Evolutionary conservation across 176 grass and related monocot species (phyloP), one percentile per base, ranked within the genome.

Genomic region (Areca catechu): DNA sequence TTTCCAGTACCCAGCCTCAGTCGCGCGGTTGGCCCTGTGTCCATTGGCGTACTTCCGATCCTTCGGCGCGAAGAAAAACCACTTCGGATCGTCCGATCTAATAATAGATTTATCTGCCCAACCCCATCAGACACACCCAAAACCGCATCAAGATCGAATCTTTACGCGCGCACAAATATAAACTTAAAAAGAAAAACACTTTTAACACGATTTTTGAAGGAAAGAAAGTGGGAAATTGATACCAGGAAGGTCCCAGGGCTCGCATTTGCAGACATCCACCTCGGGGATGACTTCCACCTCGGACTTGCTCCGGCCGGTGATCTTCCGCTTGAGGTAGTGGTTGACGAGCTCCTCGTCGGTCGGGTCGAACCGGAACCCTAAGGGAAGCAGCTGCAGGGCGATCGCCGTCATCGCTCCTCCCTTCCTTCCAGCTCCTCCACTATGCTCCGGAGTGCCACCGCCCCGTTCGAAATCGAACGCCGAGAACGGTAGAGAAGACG

Each of bases 231-330:
- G 19, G n/a, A 27, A 23, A 22, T 7, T 4, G 7, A 22, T 71
- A 97, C 93, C 87, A 16, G 93, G 93, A 59, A 98, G 81, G 57
- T 98, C 93, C 93, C 93, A 98, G 0, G 93, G 93, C 66, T 98
- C 93, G 80, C 93, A 92, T 87, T 98, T 98, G 93, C 93, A 98
- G 23, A 98, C 81, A 56, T 98, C 93, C 56, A 98, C 82, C 83
- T 98, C 93, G 19, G 81, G 81, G 24, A 98, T 92, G 51, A 98
- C 87, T 73, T 98, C 78, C 69, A 48, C 50, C 65, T 91, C 93
- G 53, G 49, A 49, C 49, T 54, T 76, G 73, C 88, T 88, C 47
- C 78, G 78, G 4, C 93, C 87, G 1, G 77, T 92, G 57, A 98
- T 92, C 81, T 98, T 98, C 5, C 83, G 70, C 87, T 97, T 97